phyloP scores from a whole-genome alignment of 164 flowering plant species.

The Vitis riparia region DNA sequence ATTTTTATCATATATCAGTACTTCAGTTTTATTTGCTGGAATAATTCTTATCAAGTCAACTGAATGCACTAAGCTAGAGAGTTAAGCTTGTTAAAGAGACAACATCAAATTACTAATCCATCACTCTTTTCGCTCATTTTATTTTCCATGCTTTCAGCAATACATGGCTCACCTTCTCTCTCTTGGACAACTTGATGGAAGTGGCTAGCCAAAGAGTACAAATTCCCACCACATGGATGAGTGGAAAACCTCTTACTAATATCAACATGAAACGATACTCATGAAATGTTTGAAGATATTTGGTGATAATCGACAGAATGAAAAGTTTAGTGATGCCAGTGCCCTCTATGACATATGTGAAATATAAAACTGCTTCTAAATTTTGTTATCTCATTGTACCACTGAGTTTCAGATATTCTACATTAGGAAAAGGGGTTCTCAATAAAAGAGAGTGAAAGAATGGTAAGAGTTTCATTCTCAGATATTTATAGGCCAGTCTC shows the following conservation, averaged over 20 bases:
- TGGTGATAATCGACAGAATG: too few relatives aligned
- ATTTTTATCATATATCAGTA: not conserved
- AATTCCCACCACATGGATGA: not conserved
- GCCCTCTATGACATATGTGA: too few relatives aligned
- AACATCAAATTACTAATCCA: not conserved
- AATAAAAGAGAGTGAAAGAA: too few relatives aligned
- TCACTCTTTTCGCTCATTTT: not conserved
- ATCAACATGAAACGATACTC: not conserved
- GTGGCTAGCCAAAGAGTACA: conserved; percentile 30
- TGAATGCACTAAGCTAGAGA: too few relatives aligned
- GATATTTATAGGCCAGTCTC: too few relatives aligned
- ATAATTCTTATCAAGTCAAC: not conserved
- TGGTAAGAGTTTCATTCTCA: too few relatives aligned
- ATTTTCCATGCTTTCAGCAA: conserved; percentile 42
- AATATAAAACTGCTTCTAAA: too few relatives aligned
- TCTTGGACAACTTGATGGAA: conserved; percentile 73
- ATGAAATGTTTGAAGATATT: not conserved
- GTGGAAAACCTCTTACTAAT: not conserved
- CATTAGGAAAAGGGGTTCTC: too few relatives aligned
- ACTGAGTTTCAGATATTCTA: too few relatives aligned
- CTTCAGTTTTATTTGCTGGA: not conserved
- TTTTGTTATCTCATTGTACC: too few relatives aligned
- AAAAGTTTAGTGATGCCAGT: too few relatives aligned
- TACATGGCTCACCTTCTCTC: conserved; percentile 86
- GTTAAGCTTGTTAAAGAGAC: too few relatives aligned